A percentile compares a stretch with the other conserved stretches of the same genome.
Conservation (phyloP, 2,329 filamentous ascomycete species). For the Microcyclospora tardicrescens region DNA sequence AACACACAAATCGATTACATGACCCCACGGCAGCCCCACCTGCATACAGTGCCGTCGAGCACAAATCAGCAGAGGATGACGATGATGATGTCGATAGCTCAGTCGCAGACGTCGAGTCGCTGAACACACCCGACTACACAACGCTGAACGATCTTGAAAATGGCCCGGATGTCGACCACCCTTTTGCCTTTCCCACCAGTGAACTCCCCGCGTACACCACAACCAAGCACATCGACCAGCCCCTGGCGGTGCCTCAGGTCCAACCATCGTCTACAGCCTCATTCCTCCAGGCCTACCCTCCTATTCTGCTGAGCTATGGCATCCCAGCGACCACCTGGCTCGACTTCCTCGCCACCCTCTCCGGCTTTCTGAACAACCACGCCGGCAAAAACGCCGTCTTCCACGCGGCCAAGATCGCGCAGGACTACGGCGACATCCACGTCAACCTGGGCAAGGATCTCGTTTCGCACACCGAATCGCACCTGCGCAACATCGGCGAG, state of each 20-base stretch:
- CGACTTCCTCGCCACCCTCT: slow-evolving; percentile 9
- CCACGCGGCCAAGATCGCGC: slow-evolving; percentile 9
- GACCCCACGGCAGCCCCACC: not conserved
- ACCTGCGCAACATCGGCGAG: slow-evolving; percentile 6
- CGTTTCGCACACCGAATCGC: not conserved
- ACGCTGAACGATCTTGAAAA: not conserved
- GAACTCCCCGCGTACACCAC: slow-evolving; percentile 6
- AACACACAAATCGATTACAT: too few relatives aligned
- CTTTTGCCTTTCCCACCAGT: slow-evolving; percentile 8
- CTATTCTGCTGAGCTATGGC: slow-evolving; percentile 7
- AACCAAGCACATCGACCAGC: not conserved
- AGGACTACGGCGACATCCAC: slow-evolving; percentile 5
- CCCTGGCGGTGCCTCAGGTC: slow-evolving; percentile 9
- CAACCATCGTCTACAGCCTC: slow-evolving; percentile 5
- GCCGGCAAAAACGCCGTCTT: slow-evolving; percentile 10
- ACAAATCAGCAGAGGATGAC: not conserved
- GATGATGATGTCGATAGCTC: not conserved
- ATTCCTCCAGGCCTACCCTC: slow-evolving; percentile 7
- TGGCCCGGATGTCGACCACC: slow-evolving; percentile 1
- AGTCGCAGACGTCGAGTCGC: not conserved
- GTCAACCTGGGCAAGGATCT: slow-evolving; percentile 5
- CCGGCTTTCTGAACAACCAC: slow-evolving; percentile 10
- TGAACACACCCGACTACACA: not conserved
- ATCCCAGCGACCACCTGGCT: slow-evolving; percentile 9
- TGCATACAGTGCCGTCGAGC: not conserved